Evolutionary conservation across 78 protist genomes (phyloP).

Genomic region (Creolimax fragrantissima): DNA sequence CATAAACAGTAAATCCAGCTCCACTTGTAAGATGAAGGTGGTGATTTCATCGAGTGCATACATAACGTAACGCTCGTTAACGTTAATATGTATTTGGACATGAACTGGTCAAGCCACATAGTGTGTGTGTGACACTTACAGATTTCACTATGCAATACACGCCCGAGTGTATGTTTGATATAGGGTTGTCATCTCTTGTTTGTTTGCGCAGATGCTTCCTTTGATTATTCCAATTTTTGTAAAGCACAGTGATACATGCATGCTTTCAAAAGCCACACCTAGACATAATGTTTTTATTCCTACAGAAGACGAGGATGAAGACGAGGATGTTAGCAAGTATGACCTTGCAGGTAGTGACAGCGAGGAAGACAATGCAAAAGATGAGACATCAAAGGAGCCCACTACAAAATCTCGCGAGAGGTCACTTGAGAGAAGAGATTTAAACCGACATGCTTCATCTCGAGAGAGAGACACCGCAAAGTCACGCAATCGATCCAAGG

Average conservation of each 20-base stretch:
- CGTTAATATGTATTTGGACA: neutral
- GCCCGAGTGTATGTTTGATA: too few relatives aligned
- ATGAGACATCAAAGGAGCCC: too few relatives aligned
- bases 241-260: neutral
- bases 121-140: too few relatives aligned
- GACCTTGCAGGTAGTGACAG: neutral
- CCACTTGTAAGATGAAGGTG: neutral
- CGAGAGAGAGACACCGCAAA: too few relatives aligned
- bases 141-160: too few relatives aligned
- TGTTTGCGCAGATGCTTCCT: neutral
- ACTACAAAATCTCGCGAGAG: too few relatives aligned
- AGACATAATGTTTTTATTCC: neutral
- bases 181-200: too few relatives aligned
- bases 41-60: neutral
- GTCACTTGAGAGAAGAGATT: too few relatives aligned
- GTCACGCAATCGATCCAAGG: too few relatives aligned
- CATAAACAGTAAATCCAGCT: neutral
- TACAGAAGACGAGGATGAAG: neutral
- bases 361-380: too few relatives aligned
- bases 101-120: too few relatives aligned
- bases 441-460: too few relatives aligned
- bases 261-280: neutral
- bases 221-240: neutral
- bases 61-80: neutral
- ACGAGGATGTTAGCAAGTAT: neutral